These are phyloP conservation scores for Tetradesmus obliquus DNA, from an alignment of 139 green algal species.

Conservation along the genomic window DNA sequence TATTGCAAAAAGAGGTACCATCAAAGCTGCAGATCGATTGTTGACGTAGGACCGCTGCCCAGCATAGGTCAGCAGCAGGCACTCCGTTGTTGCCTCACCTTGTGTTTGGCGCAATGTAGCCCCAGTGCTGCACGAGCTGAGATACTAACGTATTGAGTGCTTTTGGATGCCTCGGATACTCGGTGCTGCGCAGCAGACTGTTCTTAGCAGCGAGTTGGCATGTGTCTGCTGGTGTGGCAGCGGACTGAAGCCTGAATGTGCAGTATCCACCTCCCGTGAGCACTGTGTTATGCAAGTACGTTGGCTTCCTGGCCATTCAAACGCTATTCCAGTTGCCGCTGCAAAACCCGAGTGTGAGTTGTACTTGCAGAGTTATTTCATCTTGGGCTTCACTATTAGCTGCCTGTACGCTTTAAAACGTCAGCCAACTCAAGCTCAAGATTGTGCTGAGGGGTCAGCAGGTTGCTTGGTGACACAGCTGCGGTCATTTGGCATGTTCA, in stretches of 20 bases:
- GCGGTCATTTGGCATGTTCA: neutral
- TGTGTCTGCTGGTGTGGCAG: neutral
- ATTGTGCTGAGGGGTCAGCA: no score
- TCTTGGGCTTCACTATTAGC: neutral
- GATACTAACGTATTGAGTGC: neutral
- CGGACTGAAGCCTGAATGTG: neutral
- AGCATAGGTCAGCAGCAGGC: neutral
- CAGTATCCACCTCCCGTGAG: neutral
- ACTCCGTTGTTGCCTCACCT: neutral
- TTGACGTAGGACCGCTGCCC: neutral
- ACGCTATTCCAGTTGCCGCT: neutral
- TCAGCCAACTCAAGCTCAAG: no score
- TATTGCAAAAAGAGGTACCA: neutral
- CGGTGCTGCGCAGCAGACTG: neutral
- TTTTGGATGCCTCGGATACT: neutral
- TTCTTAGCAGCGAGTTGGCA: neutral
- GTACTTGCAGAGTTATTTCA: neutral
- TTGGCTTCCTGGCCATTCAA: neutral
- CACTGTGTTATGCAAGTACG: no score
- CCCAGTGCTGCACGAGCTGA: neutral
- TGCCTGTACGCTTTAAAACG: no score
- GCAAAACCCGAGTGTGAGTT: neutral
- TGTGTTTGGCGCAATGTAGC: neutral
- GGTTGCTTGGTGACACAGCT: neutral
- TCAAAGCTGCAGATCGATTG: neutral